Evolutionary conservation across 495 filamentous ascomycete species (phyloP), one percentile per base, ranked within the genome.

Genomic region (Elasticomyces elasticus): DNA sequence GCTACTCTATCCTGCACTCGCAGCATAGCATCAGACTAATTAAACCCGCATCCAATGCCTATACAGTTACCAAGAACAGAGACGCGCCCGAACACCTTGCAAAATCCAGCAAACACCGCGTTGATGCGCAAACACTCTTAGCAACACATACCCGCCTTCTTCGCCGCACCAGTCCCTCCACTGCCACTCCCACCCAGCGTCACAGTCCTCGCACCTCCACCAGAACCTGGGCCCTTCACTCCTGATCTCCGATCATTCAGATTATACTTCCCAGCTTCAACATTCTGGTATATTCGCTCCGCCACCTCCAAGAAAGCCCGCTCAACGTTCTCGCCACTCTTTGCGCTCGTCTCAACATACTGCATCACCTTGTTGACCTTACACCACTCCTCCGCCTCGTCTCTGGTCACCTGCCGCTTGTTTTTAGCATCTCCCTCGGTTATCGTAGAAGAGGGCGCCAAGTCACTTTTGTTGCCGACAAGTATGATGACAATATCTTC

Each of bases 281-380:
- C 94, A 68, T 95, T 96, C 67, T 87, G 79, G 71, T 90, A 94
- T 57, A 98, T 96, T 60, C 88, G 76, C 72, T 94, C 86, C 30
- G 92, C 90, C 28, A 95, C 89, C 62, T 92, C 82, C 64, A 94
- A 76, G 62, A 98, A 98, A 2, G 92, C 92, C 54, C 81, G 75
- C 68, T 98, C 92, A 30, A 98, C 92, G 20, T 86, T 86, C 66
- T 92, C 87, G 22, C 92, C 92, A 33, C 80, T 89, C 72, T 95
- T 98, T 33, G 92, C 92, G 52, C 79, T 85, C n/a, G 92, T 98
- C 71, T 98, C 92, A 45, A 96, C 86, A 66, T 95, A 95, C 59
- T 84, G 79, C 54, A 94, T 77, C 17, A 96, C 79, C 46, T 82
- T 83, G 69, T 96, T 95, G 55, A 73, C 67, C 49, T 74, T 72